Base-by-base conservation (phyloP, 1,139 yeast genomes). In the Insectozyma bohioensis region DNA sequence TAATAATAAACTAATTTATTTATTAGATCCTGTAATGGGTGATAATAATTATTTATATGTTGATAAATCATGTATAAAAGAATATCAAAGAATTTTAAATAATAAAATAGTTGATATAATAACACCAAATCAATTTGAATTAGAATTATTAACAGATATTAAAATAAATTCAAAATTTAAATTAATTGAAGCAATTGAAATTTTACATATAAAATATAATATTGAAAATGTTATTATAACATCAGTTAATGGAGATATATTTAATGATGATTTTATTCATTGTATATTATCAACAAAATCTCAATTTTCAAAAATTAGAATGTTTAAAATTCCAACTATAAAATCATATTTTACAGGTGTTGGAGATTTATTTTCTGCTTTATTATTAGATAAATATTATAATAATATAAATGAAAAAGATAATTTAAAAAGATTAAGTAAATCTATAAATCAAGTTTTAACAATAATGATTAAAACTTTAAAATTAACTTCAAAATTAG, bases 21-120 rank as follows among this genome's bases (percentile, higher is more conserved):
- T 88, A 9, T 56, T 88, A 41, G 98, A 92, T 52, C 97, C 98
- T 1, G 97, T 92, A 2, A 72, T 92, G 72, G 98, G 98, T 10
- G 98, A 92, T 56, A 81, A 86, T 46, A 95, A 95, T 2, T 72
- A 71, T 39, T 55, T 90, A 17, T 92, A 92, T 50, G 97, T 92
- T 8, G 74, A 79, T 28, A 72, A 78, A 41, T 75, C 76, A 13
- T 85, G 87, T 33, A 69, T 90, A 0, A 76, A 78, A 0, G 73
- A 76, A 2, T 90, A 90, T 53, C 70, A 72, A 49, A 48, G 61
- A n/a, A 63, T 85, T 3, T 56, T 90, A 26, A 48, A 56, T 12
- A 53, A 66, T 2, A 72, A 75, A 6, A 39, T 58, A 2, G 87
- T 88, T 9, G 80, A 78, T 39, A 53, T 88, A 13, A 76, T 84